A percentile compares a stretch with the other conserved stretches of the same genome.
Evolutionary conservation across 2,329 filamentous ascomycete genomes (phyloP).

Genomic region (Verticillium isaacii): DNA sequence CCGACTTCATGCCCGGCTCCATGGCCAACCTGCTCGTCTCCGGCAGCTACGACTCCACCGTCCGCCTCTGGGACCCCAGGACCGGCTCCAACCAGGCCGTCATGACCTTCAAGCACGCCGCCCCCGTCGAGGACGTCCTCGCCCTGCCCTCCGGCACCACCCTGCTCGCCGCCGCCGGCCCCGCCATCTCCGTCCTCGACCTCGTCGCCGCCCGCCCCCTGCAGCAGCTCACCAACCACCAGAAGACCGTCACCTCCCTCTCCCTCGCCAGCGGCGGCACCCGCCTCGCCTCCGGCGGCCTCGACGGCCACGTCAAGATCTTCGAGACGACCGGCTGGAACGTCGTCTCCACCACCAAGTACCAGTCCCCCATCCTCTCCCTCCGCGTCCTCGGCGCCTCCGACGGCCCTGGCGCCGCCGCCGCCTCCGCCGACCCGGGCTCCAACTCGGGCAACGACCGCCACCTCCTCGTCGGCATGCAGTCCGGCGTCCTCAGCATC

Average conservation of each 20-base stretch:
- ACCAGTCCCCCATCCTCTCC: slow-evolving; percentile 84
- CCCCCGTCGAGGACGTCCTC: slow-evolving; percentile 82
- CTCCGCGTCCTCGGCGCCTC: slow-evolving; percentile 70
- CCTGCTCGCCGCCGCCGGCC: slow-evolving; percentile 78
- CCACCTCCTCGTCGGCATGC: slow-evolving; percentile 91
- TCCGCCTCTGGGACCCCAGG: slow-evolving; percentile 88
- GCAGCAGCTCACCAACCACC: slow-evolving; percentile 85
- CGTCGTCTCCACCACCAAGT: slow-evolving; percentile 91
- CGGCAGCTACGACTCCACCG: slow-evolving; percentile 91
- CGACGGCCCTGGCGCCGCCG: slow-evolving; percentile 31
- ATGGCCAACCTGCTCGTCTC: slow-evolving; percentile 76
- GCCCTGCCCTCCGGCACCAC: slow-evolving; percentile 83
- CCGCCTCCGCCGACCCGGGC: slow-evolving; percentile 16
- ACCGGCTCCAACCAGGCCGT: slow-evolving; percentile 61
- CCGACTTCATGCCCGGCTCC: slow-evolving; percentile 74
- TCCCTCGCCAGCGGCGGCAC: slow-evolving; percentile 75
- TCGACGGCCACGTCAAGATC: slow-evolving; percentile 96
- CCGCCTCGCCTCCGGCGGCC: slow-evolving; percentile 77
- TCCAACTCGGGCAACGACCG: slow-evolving; percentile 64
- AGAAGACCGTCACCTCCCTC: slow-evolving; percentile 93
- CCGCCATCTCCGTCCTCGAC: slow-evolving; percentile 85
- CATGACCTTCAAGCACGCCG: slow-evolving; percentile 94
- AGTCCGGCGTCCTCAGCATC: slow-evolving; percentile 86
- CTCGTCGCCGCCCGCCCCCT: slow-evolving; percentile 86
- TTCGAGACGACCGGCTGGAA: slow-evolving; percentile 96